These are phyloP conservation scores for Rhodotorula taiwanensis DNA, from an alignment of 768 basidiomycete genomes.

Conservation along the genomic window DNA sequence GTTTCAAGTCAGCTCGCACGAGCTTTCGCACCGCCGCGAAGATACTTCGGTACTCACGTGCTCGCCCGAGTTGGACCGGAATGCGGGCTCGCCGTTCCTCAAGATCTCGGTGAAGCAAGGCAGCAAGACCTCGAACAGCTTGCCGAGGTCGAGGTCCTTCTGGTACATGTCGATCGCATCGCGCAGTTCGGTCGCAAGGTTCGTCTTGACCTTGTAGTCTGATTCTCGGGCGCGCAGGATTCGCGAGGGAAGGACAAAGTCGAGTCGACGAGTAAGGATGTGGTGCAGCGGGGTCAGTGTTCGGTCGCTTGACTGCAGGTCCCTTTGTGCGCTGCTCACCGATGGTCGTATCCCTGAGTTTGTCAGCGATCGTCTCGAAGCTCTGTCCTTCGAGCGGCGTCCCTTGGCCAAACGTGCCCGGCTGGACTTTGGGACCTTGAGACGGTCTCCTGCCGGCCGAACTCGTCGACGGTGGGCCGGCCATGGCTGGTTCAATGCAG, in stretches of 20 bases:
- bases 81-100: slow-evolving; percentile 31
- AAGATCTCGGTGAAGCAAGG: slow-evolving; percentile 39
- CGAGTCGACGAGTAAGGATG: background rate
- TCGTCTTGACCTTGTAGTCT: slow-evolving; percentile 34
- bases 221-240: background rate
- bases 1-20: background rate
- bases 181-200: slow-evolving; percentile 38
- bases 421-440: background rate
- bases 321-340: background rate
- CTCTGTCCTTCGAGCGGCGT: slow-evolving; percentile 19
- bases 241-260: background rate
- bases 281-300: background rate
- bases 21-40: background rate
- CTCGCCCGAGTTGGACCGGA: slow-evolving; percentile 32
- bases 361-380: slow-evolving; percentile 29
- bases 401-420: slow-evolving; percentile 27
- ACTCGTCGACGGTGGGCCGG: slow-evolving; percentile 25
- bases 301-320: background rate
- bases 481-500: slow-evolving; percentile 1
- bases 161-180: slow-evolving; percentile 40
- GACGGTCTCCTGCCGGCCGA: slow-evolving; percentile 3
- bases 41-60: slow-evolving; percentile 30
- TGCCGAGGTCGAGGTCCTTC: slow-evolving; percentile 37
- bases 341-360: slow-evolving; percentile 2
- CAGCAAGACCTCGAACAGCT: slow-evolving; percentile 37